phyloP scores from a whole-genome alignment of 1,284 basidiomycete genomes.

The Takashimella koratensis region DNA sequence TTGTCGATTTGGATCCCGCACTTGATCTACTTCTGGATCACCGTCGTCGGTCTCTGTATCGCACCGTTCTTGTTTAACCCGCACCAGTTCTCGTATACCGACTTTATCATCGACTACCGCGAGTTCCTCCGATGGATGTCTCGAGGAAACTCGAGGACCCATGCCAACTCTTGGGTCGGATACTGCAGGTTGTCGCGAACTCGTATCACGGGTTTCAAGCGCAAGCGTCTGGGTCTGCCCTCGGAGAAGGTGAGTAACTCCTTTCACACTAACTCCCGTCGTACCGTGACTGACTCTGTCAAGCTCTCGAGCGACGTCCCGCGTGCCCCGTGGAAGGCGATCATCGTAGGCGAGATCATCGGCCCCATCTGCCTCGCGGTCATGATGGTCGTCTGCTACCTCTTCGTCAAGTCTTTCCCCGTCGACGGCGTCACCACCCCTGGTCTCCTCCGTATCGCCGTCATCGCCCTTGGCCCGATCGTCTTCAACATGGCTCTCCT shows the following conservation, averaged over 20 bases:
- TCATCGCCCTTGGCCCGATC: constrained; percentile 90
- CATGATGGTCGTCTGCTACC: constrained; percentile 81
- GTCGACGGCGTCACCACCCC: constrained; percentile 55
- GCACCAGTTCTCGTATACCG: constrained; percentile 90
- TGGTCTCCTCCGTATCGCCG: constrained; percentile 84
- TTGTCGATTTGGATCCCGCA: constrained; percentile 83
- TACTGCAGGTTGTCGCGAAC: constrained; percentile 92
- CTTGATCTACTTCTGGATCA: constrained; percentile 94
- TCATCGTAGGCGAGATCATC: constrained; percentile 81
- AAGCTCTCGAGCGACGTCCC: constrained; percentile 89
- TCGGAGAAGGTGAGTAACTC: too few relatives aligned
- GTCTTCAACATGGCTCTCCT: constrained; percentile 92
- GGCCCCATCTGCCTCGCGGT: constrained; percentile 78
- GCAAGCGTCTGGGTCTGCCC: constrained; percentile 87
- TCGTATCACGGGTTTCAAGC: constrained; percentile 96
- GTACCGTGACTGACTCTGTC: too few relatives aligned
- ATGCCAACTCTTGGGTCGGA: constrained; percentile 95
- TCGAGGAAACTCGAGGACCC: constrained; percentile 90
- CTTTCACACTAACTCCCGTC: too few relatives aligned
- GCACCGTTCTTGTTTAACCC: constrained; percentile 96
- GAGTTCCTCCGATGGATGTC: constrained; percentile 98
- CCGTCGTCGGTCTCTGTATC: constrained; percentile 78
- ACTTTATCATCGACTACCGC: constrained; percentile 94
- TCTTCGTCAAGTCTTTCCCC: constrained; percentile 65
- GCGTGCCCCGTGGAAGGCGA: constrained; percentile 82